Base-by-base conservation (phyloP, 106 monocot species). In the Acorus gramineus region DNA sequence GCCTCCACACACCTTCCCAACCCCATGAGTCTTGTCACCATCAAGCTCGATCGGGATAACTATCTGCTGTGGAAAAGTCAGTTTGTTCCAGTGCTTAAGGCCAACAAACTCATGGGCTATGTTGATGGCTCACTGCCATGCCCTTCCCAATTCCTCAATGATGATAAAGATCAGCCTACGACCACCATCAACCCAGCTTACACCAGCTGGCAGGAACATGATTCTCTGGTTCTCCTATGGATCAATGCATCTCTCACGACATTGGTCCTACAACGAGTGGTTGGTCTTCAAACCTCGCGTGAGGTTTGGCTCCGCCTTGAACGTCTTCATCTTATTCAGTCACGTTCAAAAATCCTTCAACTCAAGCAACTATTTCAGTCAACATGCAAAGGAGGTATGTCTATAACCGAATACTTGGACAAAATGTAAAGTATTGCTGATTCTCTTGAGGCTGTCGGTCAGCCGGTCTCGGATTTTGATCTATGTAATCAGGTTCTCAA, bases 91-190 rank as follows among this genome's bases (percentile, higher is more conserved):
- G 59, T 59, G 42, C 59, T 59, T 42, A 1, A 59, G 8, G 59
- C 59, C 7, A 59, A 59, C 59, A 59, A 59, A 58, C 59, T 59
- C 59, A 42, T 59, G 1, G 59, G 59, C 13, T 59, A 59, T 42
- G 59, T 42, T 4, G 59, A 59, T 59, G 59, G 42, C 6, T 59
- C 42, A 14, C 3, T 42, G 3, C 13, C 42, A 59, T 59, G 42
- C 8, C 59, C 42, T 42, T 6, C 59, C 6, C 59, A 59, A 42
- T 59, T 28, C 1, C 28, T 28, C 28, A 28, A 28, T 59, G 42
- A 59, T 58, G 58, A 58, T 13, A 58, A 58, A 4, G 8, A 28
- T 58, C 59, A 59, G 42, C 42, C 59, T 14, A 42, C 59, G 6
- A 59, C 14, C 42, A 42, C 42, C 42, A 8, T 59, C 14, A 59